phyloP scores from a whole-genome alignment of 371 early-diverging fungal genomes.

The Mortierella sp. region DNA sequence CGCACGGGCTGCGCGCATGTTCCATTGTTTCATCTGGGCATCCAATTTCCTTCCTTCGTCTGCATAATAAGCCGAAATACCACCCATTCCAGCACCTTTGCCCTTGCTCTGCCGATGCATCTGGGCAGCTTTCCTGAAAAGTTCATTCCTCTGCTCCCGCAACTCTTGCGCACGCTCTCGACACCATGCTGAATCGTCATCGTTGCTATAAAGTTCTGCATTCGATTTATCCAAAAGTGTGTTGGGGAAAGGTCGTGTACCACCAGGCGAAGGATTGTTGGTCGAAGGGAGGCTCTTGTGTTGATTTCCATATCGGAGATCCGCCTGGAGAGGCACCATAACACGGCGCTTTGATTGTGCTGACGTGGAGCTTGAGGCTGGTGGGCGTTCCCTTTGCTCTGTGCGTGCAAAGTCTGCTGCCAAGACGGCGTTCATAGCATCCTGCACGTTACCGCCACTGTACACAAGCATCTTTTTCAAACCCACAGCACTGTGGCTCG shows the following conservation, averaged over 20 bases:
- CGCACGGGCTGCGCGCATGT: conserved; percentile 78
- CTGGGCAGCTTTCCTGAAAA: conserved; percentile 70
- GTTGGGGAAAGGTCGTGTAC: conserved; percentile 25
- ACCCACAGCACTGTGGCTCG: conserved; percentile 53
- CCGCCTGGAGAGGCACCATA: conserved; percentile 26
- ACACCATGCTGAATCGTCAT: conserved; percentile 70
- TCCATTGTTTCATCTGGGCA: conserved; percentile 70
- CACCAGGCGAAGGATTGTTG: conserved; percentile 40
- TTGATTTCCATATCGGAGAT: conserved; percentile 45
- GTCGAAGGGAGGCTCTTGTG: conserved; percentile 48
- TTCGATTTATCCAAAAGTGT: conserved; percentile 52
- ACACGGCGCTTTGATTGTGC: conserved; percentile 30
- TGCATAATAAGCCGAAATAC: conserved; percentile 77
- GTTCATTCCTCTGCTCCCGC: conserved; percentile 66
- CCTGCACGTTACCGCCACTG: conserved; percentile 54
- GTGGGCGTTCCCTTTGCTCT: conserved; percentile 23
- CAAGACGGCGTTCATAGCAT: conserved; percentile 60
- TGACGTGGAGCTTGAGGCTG: background rate
- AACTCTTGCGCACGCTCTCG: conserved; percentile 63
- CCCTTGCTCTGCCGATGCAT: conserved; percentile 64
- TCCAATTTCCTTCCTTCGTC: conserved; percentile 72
- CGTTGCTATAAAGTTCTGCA: conserved; percentile 59
- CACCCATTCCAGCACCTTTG: conserved; percentile 66
- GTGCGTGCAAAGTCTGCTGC: conserved; percentile 46
- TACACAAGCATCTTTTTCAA: conserved; percentile 59